Evolutionary conservation across 352 stramenopile genomes (phyloP), one percentile per base, ranked within the genome.

Genomic region (Globisporangium irregulare): DNA sequence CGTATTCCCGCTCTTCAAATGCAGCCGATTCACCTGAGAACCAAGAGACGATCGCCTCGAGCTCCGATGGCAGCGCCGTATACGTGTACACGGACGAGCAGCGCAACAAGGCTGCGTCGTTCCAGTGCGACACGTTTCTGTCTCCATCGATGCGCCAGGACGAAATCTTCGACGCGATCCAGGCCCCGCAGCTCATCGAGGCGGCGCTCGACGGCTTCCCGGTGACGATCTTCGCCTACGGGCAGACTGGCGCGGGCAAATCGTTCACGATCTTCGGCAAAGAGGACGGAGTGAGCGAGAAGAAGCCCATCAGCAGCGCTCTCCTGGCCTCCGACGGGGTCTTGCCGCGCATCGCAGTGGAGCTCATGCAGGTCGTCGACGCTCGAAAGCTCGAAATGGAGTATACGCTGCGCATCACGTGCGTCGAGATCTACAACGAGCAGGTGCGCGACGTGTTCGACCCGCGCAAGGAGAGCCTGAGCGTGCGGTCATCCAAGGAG

Each of bases 391-490:
- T 69, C 20, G 62, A 85, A 18, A 68, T 84, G n/a, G 76, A 79
- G 43, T 91, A 89, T 59, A 87, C 74, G 0, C 48, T 91, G 14
- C 85, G 85, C 25, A 74, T 93, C 51, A 89, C 82, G 9, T 90
- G 81, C 64, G 82, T 91, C 36, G 85, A 93, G 70, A 89, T 93
- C 62, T 93, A 91, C 79, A 91, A 91, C 54, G 85, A 91, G 58
- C 73, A 81, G 58, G 82, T 91, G 24, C 75, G 78, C 3, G 85
- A 91, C 57, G 72, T 90, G 5, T 91, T 91, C 38, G 82, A 90
- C 25, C 66, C 81, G 7, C 81, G 76, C 15, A 87, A 89, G 38
- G 79, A 90, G 54, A 77, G 80, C 20, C 62, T 93, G 36, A 59
- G 68, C 0, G 78, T 93, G 48, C 85, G 85, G 1, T 85, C 81